A percentile compares a stretch with the other conserved stretches of the same genome.
Evolutionary conservation across 805 yeast genomes (phyloP).

Genomic region (Ogataea nakhonphanomensis): DNA sequence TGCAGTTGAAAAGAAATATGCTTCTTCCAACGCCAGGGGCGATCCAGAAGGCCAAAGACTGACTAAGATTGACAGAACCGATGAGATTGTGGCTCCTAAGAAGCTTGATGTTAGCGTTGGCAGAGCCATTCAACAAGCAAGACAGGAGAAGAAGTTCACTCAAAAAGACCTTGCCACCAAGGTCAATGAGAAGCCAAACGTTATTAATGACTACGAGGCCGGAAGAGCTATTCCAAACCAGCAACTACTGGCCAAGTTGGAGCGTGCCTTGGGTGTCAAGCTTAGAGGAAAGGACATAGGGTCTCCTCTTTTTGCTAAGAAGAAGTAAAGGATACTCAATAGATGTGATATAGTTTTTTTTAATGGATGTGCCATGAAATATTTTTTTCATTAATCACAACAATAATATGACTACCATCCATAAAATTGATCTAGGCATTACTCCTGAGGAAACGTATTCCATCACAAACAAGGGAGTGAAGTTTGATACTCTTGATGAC

Average conservation of each 20-base stretch:
- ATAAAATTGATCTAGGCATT: slow-evolving; percentile 37
- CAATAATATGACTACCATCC: slow-evolving; percentile 34
- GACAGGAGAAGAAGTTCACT: slow-evolving; percentile 83
- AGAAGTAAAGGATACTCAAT: slow-evolving; percentile 31
- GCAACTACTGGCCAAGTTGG: slow-evolving; percentile 87
- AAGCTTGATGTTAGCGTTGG: slow-evolving; percentile 85
- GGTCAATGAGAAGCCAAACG: slow-evolving; percentile 92
- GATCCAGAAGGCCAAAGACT: slow-evolving; percentile 93
- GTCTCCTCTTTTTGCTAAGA: slow-evolving; percentile 68
- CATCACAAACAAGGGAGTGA: slow-evolving; percentile 69
- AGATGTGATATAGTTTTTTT: slow-evolving; percentile 6
- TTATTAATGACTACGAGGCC: slow-evolving; percentile 93
- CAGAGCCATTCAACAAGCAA: slow-evolving; percentile 76
- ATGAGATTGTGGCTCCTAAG: slow-evolving; percentile 89
- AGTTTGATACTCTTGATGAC: slow-evolving; percentile 69
- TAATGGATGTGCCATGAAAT: slow-evolving; percentile 4
- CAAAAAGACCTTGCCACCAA: slow-evolving; percentile 97
- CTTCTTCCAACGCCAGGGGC: slow-evolving; percentile 55
- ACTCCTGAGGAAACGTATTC: slow-evolving; percentile 51
- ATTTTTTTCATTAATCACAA: slow-evolving; percentile 1
- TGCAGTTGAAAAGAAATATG: slow-evolving; percentile 91
- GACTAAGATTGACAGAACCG: slow-evolving; percentile 88
- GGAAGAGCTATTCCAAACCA: slow-evolving; percentile 97
- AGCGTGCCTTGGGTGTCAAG: slow-evolving; percentile 90
- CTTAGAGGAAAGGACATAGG: slow-evolving; percentile 96